Evolutionary conservation across 306 rosid genomes (phyloP), one percentile per base, ranked within the genome.

Genomic region (Cicer chorassanicum): DNA sequence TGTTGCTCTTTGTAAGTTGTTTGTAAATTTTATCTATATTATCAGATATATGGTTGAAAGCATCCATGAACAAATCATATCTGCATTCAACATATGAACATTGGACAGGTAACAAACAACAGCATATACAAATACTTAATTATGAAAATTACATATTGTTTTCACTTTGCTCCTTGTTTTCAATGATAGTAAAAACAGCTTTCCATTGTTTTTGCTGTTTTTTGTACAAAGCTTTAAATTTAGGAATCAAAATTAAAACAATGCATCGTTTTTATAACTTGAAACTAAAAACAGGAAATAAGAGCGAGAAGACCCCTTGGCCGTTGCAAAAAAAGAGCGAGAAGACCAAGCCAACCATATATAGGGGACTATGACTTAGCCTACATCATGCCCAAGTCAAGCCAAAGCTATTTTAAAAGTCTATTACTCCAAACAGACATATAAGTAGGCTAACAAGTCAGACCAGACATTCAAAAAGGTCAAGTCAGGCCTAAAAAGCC

Each of bases 21-120:
- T 92, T 94, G 86, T 94, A 94, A 71, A 94, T 92, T 81, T 87
- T 95, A 75, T 95, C 97, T 40, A 95, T 95, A 78, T 81, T 87
- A 77, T 84, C 78, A 19, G 98, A 85, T 68, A 95, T 90, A 71
- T 95, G 97, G 81, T 78, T 88, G 85, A 92, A 95, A 82, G 99
- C 97, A 49, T 92, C 98, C 92, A 89, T 90, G 88, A 95, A 95
- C 83, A 90, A 68, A 50, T 81, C 84, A 15, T 87, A 87, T 89
- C 99, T 95, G 91, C 71, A 75, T 70, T 80, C 68, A 78, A 50
- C 78, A 75, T 43, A 50, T 43, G 45, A 68, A 86, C 78, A 15
- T 78, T 40, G 77, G 68, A 50, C 55, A 74, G 45, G 78, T 48
- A 65, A n/a, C 10, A 70, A 57, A 34, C 42, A 61, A 36, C 43